Percentiles rank a stretch among this genome's conserved stretches.
Evolutionary conservation across 2,329 filamentous ascomycete species (phyloP).

Genomic region (Pestalotiopsis sp.): DNA sequence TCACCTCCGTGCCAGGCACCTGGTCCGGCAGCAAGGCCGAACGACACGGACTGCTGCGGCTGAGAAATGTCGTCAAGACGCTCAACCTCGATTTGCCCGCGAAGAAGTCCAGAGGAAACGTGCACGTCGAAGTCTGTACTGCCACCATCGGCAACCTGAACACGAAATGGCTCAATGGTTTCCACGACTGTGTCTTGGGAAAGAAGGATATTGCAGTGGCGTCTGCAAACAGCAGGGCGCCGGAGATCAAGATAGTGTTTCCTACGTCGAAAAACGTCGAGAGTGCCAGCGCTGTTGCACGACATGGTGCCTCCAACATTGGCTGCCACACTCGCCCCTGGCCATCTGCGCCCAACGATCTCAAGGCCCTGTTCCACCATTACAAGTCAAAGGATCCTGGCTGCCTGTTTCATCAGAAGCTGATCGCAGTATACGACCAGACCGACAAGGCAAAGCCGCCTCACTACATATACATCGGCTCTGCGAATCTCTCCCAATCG

Average conservation of each 20-base stretch:
- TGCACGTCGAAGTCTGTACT: conserved; percentile 26
- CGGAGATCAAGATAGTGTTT: not conserved
- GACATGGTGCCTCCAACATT: conserved; percentile 24
- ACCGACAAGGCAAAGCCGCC: conserved; percentile 12
- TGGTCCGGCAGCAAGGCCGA: conserved; percentile 22
- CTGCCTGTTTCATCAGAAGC: conserved; percentile 28
- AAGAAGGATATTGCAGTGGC: not conserved
- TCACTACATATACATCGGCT: conserved; percentile 29
- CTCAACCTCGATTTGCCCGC: conserved; percentile 17
- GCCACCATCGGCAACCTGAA: conserved; percentile 25
- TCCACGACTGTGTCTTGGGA: conserved; percentile 25
- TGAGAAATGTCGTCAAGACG: conserved; percentile 20
- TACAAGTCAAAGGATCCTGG: conserved; percentile 28
- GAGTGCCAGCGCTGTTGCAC: conserved; percentile 6
- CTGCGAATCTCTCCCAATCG: conserved; percentile 26
- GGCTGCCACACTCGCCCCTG: conserved; percentile 27
- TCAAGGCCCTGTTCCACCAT: conserved; percentile 26
- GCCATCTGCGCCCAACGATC: conserved; percentile 18
- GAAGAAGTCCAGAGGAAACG: conserved; percentile 16
- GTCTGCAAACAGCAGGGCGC: not conserved
- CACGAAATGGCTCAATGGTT: conserved; percentile 25
- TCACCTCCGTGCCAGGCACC: conserved; percentile 26
- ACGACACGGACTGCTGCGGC: conserved; percentile 24
- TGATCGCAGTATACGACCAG: conserved; percentile 25
- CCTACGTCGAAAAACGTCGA: not conserved